A percentile compares a stretch with the other conserved stretches of the same genome.
Evolutionary conservation across 75 land plant genomes (phyloP).

Genomic region (Picea sitchensis): DNA sequence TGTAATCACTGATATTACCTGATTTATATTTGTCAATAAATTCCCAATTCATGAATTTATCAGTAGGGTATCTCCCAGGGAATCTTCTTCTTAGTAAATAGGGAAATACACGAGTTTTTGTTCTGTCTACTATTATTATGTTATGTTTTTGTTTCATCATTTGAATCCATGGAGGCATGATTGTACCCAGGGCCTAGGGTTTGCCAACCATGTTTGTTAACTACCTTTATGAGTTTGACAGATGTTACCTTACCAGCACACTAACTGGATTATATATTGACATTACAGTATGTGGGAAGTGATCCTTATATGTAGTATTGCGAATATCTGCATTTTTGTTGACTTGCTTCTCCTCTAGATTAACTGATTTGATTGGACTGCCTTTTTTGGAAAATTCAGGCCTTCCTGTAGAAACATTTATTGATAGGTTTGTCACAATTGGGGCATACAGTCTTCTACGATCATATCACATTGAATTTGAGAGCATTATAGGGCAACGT

Average conservation of each 20-base stretch:
- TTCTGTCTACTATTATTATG: too few species aligned
- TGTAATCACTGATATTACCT: too few species aligned
- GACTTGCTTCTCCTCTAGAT: background rate
- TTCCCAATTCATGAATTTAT: too few species aligned
- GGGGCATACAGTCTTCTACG: constrained; percentile 75
- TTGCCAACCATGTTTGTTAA: background rate
- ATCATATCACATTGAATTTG: constrained; percentile 92
- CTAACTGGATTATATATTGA: background rate
- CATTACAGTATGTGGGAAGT: background rate
- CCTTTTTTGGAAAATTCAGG: constrained; percentile 35
- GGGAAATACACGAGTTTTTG: too few species aligned
- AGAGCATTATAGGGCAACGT: constrained; percentile 83
- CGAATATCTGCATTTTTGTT: background rate
- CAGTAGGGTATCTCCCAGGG: too few species aligned
- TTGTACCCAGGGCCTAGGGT: background rate
- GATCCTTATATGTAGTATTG: background rate
- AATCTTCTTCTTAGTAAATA: too few species aligned
- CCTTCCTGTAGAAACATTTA: constrained; percentile 77
- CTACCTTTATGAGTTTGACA: background rate
- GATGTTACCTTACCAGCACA: background rate
- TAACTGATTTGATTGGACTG: background rate
- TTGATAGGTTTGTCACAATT: constrained; percentile 84
- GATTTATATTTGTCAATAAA: too few species aligned
- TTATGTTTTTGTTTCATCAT: too few species aligned
- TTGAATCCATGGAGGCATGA: background rate